Evolutionary conservation across 208 protist species (phyloP).

Genomic region (Acanthamoeba triangularis): DNA sequence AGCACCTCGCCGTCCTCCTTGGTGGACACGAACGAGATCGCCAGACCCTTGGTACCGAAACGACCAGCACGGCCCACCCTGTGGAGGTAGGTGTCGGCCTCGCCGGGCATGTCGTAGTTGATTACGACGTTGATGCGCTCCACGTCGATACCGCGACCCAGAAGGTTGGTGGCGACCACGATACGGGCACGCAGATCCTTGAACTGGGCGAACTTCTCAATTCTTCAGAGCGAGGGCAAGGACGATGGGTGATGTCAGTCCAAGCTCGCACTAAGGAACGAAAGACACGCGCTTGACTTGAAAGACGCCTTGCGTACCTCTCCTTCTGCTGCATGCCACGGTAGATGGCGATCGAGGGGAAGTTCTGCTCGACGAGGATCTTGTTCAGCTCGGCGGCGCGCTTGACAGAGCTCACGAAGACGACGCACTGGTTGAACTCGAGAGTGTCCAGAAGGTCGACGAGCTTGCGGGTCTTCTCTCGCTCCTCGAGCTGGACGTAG

Average conservation of each 20-base stretch:
- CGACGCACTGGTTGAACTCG: slow-evolving; percentile 99
- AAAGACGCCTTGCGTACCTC: slow-evolving; percentile 81
- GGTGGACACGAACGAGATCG: slow-evolving; percentile 98
- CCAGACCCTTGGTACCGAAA: slow-evolving; percentile 99
- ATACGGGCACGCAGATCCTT: slow-evolving; percentile 99
- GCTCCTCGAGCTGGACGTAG: slow-evolving; percentile 98
- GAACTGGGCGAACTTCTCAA: slow-evolving; percentile 94
- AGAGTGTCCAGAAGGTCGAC: slow-evolving; percentile 98
- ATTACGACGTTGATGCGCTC: slow-evolving; percentile 99
- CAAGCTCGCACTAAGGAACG: neutral
- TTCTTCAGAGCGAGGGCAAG: slow-evolving; percentile 1
- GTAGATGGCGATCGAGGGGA: slow-evolving; percentile 98
- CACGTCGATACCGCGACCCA: slow-evolving; percentile 99
- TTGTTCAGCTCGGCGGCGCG: slow-evolving; percentile 97
- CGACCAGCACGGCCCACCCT: slow-evolving; percentile 97
- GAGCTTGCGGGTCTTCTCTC: slow-evolving; percentile 98
- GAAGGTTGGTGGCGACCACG: slow-evolving; percentile 99
- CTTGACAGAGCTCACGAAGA: slow-evolving; percentile 98
- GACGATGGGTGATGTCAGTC: neutral
- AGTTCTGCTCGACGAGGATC: slow-evolving; percentile 97
- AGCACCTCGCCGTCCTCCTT: slow-evolving; percentile 96
- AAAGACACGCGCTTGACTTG: slow-evolving; percentile 58
- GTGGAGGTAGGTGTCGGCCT: slow-evolving; percentile 99
- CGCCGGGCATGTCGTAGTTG: slow-evolving; percentile 99
- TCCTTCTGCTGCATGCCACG: slow-evolving; percentile 96